Evolutionary conservation across 2,329 filamentous ascomycete genomes (phyloP), one percentile per base, ranked within the genome.

Genomic region (Niveomyces coronatus): DNA sequence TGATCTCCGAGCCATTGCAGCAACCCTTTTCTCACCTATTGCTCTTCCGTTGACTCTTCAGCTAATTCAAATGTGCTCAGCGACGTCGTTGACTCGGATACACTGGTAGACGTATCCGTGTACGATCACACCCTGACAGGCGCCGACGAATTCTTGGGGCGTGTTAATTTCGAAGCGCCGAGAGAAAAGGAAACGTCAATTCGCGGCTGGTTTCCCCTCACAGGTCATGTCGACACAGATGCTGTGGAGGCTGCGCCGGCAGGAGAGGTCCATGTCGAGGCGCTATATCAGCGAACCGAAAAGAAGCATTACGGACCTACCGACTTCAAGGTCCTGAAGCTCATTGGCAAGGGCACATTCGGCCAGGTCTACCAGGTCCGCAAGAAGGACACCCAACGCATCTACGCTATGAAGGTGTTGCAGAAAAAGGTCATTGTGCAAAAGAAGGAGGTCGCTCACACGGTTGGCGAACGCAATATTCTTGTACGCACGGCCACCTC

Each of bases 391-490:
- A 95, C 89, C 1, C 79, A 80, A 52, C 81, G 91, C 31, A 95
- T 98, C 44, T 98, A 98, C 54, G 91, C 91, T 45, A 98, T 98
- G 91, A 98, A 98, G 62, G 89, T 98, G 2, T 68, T 98, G 22
- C 95, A 91, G 35, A 98, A 98, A 71, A 98, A 98, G 70, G 91
- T 98, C 37, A 98, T 98, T 53, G 91, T 98, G 18, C 91, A 98
- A 64, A 98, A 98, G 75, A 98, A 98, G 63, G 91, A 98, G 60
- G 87, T 98, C 35, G 87, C 89, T 13, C 91, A 98, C 57, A 98
- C 91, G 0, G 80, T 98, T 26, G 91, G 91, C 48, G 91, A 98
- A 63, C 78, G 91, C 43, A 98, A 98, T 56, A 98, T 98, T 48
- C 70, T 98, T 33, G 91, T 98, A 28, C 83, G 91, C 47, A 98